These are phyloP conservation scores for Aciculosporium take DNA, from an alignment of 2,329 filamentous ascomycete genomes.

Conservation along the genomic window DNA sequence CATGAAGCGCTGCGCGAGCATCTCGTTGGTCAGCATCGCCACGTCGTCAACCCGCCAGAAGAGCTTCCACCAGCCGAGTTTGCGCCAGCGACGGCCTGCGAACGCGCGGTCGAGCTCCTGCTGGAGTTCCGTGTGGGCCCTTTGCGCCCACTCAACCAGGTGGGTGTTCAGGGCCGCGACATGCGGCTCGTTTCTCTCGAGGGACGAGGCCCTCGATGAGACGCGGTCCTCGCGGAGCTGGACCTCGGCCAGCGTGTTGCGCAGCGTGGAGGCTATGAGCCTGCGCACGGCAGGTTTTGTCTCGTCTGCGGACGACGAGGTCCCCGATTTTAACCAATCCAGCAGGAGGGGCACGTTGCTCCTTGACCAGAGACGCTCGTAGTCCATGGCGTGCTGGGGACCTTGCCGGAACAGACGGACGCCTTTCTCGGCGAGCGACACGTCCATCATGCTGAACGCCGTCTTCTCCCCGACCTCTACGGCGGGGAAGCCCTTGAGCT, in stretches of 20 bases:
- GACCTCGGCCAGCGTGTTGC: constrained; percentile 37
- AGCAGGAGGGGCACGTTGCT: constrained; percentile 53
- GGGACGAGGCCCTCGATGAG: constrained; percentile 18
- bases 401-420: constrained; percentile 54
- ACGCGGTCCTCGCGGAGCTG: constrained; percentile 31
- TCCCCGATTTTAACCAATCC: constrained; percentile 48
- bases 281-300: constrained; percentile 53
- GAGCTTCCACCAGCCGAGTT: constrained; percentile 84
- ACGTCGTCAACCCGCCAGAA: constrained; percentile 94
- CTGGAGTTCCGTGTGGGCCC: constrained; percentile 70
- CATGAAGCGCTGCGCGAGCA: constrained; percentile 65
- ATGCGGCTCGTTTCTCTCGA: constrained; percentile 19
- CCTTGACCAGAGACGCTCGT: constrained; percentile 58
- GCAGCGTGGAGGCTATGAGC: constrained; percentile 54
- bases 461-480: constrained; percentile 19
- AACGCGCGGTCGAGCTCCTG: constrained; percentile 68
- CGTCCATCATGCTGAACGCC: constrained; percentile 46
- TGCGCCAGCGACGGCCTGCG: constrained; percentile 59
- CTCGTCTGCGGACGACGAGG: constrained; percentile 23
- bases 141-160: constrained; percentile 61
- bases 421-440: constrained; percentile 46
- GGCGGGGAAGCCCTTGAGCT: constrained; percentile 34
- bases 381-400: constrained; percentile 53
- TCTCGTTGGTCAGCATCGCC: constrained; percentile 64
- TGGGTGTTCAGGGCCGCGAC: constrained; percentile 35